These are phyloP conservation scores for Primulina tabacum DNA, from an alignment of 257 asterid genomes.

Conservation along the genomic window DNA sequence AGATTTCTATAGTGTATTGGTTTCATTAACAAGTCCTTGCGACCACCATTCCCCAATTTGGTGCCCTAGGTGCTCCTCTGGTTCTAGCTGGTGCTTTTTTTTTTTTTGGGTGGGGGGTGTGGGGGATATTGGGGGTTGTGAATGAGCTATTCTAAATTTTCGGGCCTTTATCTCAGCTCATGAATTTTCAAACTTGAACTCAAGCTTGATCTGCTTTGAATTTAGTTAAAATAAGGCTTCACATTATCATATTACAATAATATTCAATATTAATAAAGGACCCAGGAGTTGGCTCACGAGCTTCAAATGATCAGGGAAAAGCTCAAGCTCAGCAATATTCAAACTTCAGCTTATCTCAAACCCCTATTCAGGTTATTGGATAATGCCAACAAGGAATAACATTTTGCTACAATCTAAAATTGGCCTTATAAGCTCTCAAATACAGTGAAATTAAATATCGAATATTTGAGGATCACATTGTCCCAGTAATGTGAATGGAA, in stretches of 20 bases:
- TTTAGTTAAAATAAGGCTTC: neutral
- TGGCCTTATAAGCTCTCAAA: conserved; percentile 4
- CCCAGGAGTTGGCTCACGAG: neutral
- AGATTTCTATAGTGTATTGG: neutral
- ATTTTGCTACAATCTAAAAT: neutral
- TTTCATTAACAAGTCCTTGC: neutral
- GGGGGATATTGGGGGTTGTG: no score
- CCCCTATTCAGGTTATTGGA: neutral
- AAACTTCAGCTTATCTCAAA: neutral
- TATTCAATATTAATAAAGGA: no score
- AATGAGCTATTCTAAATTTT: no score
- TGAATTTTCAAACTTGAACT: no score
- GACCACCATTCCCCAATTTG: neutral
- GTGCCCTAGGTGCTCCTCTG: neutral
- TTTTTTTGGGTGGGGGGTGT: no score
- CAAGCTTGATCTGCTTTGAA: neutral
- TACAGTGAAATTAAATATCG: neutral
- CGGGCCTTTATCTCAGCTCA: neutral
- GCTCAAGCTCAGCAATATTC: neutral
- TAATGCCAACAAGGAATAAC: neutral
- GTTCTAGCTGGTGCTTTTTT: no score
- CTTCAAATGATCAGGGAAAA: neutral
- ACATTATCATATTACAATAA: no score
- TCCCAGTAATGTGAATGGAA: neutral
- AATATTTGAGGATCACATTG: neutral